phyloP scores from a whole-genome alignment of 768 basidiomycete species.

The Tephrocybe sp. region DNA sequence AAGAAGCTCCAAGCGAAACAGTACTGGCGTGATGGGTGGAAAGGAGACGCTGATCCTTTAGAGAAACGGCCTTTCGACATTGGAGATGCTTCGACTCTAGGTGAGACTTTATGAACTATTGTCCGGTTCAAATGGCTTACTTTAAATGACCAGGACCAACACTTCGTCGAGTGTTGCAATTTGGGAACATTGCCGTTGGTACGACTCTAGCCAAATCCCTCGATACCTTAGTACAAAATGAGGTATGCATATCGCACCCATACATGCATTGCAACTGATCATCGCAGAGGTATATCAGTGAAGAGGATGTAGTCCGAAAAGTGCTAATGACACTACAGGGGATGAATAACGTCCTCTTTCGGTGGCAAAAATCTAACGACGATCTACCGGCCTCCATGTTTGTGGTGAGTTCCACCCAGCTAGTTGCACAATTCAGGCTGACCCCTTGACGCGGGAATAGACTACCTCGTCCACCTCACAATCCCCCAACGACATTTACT shows the following conservation, averaged over 20 bases:
- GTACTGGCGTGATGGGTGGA: conserved; percentile 75
- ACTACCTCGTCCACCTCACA: conserved; percentile 50
- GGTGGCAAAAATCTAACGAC: conserved; percentile 27
- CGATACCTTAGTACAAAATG: conserved; percentile 18
- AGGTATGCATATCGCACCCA: conserved; percentile 11
- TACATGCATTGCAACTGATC: too few species aligned
- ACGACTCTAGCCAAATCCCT: conserved; percentile 1
- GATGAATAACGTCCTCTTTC: conserved; percentile 55
- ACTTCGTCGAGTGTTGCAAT: conserved; percentile 12
- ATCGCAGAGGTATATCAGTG: conserved; percentile 62
- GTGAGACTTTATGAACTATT: conserved; percentile 29
- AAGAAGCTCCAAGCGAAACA: conserved; percentile 41
- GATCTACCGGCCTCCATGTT: conserved; percentile 17
- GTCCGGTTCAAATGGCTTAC: not conserved
- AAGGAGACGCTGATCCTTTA: conserved; percentile 37
- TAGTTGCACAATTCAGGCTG: too few species aligned
- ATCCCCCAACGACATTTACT: too few species aligned
- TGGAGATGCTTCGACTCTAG: conserved; percentile 71
- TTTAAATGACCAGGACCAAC: conserved; percentile 15
- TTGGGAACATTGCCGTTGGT: not conserved
- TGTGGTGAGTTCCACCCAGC: conserved; percentile 28
- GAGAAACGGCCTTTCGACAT: conserved; percentile 49
- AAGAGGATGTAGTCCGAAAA: conserved; percentile 76
- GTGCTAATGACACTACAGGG: conserved; percentile 77
- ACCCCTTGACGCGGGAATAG: conserved; percentile 31